Evolutionary conservation across 352 stramenopile genomes (phyloP), one percentile per base, ranked within the genome.

Genomic region (Pythium biforme): DNA sequence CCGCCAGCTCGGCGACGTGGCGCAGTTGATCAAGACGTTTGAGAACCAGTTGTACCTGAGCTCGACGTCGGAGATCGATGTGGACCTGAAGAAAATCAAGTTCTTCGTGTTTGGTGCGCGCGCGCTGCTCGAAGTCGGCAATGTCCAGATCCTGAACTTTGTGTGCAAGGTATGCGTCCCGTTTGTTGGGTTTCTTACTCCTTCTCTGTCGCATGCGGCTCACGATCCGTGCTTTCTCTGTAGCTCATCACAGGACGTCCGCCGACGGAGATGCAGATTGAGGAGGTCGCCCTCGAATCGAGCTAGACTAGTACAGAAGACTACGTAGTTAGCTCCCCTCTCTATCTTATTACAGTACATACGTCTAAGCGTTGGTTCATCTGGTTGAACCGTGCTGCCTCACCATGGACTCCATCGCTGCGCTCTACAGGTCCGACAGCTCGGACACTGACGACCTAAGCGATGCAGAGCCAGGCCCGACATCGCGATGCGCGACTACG

Each of bases 101-200:
- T 84, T 87, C 51, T 92, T 83, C 47, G 66, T 70, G 40, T 95
- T 90, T 59, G 86, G 83, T 6, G 58, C 82, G 14, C 78, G 86
- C 5, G 78, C 86, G 37, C 63, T 82, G 25, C 65, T 89, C 37
- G 86, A 95, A 78, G 79, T 95, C n/a, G 75, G 83, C 70, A 93
- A 95, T 56, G 69, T 87, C 33, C 82, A 92, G 67, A 93, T 95
- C 61, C 74, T 95, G 40, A 90, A 91, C 61, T 95, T 95, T 53
- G 81, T 95, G 15, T 93, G 86, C 82, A 93, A 92, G 78, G 83
- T 94, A n/a, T n/a, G 37, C 37, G 37, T 43, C 17, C 43, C 47
- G 27, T 29, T 56, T 41, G 20, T 72, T 22, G 40, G 45, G 20
- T 60, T 15, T 33, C 25, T 49, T 60, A n/a, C 7, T 27, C 17